Percentiles rank a stretch among this genome's conserved stretches.
These are phyloP conservation scores for Nakazawaea wickerhamii DNA, from an alignment of 805 yeast species.

Conservation along the genomic window DNA sequence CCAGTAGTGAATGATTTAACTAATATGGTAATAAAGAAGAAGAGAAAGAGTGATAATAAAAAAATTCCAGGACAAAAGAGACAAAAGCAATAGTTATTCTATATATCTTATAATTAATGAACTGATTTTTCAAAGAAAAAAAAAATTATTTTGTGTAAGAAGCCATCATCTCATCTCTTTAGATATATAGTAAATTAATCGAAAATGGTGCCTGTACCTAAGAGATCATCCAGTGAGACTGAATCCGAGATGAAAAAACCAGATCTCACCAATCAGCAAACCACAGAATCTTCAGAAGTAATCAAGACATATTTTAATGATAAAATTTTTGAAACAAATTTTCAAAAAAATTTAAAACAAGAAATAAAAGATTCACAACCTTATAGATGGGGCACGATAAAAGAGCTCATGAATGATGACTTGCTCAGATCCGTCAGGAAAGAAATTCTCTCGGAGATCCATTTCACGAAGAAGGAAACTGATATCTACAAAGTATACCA, in stretches of 20 bases:
- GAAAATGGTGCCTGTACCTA: too few relatives aligned
- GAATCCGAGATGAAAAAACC: background rate
- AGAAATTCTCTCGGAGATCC: constrained; percentile 78
- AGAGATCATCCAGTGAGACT: too few relatives aligned
- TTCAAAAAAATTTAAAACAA: constrained; percentile 32
- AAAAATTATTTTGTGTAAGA: background rate
- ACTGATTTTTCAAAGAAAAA: constrained; percentile 5
- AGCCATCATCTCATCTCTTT: constrained; percentile 7
- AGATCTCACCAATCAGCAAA: background rate
- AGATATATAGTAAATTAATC: too few relatives aligned
- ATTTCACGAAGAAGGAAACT: constrained; percentile 92
- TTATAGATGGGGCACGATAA: constrained; percentile 85
- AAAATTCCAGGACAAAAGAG: constrained; percentile 7
- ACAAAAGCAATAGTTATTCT: background rate
- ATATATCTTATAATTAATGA: background rate
- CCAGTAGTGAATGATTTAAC: constrained; percentile 55
- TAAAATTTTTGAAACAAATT: constrained; percentile 39
- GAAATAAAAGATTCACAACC: constrained; percentile 61
- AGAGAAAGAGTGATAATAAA: constrained; percentile 20
- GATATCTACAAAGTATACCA: constrained; percentile 92
- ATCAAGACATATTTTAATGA: constrained; percentile 38
- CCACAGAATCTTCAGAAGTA: background rate
- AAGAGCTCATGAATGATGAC: constrained; percentile 66
- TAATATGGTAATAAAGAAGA: constrained; percentile 55
- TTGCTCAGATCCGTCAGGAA: constrained; percentile 73